These are phyloP conservation scores for Ustilago trichophora DNA, from an alignment of 1,284 basidiomycete genomes.

Conservation along the genomic window DNA sequence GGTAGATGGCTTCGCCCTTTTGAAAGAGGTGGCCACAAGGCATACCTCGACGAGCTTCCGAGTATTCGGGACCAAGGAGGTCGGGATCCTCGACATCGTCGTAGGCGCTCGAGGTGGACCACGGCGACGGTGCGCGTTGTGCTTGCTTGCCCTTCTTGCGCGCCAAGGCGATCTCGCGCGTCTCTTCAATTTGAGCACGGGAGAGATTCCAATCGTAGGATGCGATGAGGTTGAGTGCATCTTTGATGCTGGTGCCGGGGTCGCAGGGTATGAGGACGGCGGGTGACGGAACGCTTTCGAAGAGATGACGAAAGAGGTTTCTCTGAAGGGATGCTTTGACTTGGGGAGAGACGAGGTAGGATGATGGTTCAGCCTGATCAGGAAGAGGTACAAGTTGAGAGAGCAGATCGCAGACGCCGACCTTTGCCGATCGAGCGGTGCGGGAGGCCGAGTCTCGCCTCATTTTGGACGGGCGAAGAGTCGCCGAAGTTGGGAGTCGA, in stretches of 20 bases:
- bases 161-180: constrained; percentile 34
- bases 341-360: constrained; percentile 30
- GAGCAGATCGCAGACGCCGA: constrained; percentile 35
- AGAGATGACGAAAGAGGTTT: constrained; percentile 31
- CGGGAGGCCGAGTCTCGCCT: constrained; percentile 16
- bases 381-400: constrained; percentile 36
- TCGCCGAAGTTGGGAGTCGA: no score
- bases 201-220: constrained; percentile 51
- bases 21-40: constrained; percentile 66
- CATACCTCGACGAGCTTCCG: constrained; percentile 60
- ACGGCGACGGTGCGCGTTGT: constrained; percentile 31
- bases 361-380: constrained; percentile 13
- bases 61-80: constrained; percentile 58
- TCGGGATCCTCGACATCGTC: constrained; percentile 37
- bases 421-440: constrained; percentile 16
- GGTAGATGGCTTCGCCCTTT: constrained; percentile 66
- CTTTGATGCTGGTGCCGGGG: constrained; percentile 22
- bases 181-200: constrained; percentile 52
- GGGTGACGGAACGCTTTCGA: constrained; percentile 34
- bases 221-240: constrained; percentile 42
- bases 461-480: no score
- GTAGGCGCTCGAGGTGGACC: constrained; percentile 30
- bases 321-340: constrained; percentile 15
- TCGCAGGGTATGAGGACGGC: constrained; percentile 44
- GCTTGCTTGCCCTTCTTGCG: constrained; percentile 51